Evolutionary conservation across 176 grass and related monocot species (phyloP).

Genomic region (Oropetium thomaeum): DNA sequence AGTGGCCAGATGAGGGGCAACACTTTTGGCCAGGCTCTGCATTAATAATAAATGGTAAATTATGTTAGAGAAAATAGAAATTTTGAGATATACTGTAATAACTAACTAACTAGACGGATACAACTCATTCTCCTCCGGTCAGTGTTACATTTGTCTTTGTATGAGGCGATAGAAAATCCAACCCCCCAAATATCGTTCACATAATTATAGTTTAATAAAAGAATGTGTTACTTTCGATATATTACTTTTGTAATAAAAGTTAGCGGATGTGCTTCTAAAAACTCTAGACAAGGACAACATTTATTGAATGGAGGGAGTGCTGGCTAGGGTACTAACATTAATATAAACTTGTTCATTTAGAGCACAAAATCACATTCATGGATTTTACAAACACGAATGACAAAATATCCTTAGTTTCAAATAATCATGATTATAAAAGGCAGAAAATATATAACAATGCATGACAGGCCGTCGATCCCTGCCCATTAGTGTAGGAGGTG

Average conservation of each 20-base stretch:
- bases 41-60: neutral
- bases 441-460: too few relatives aligned
- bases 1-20: neutral
- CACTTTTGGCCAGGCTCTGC: neutral
- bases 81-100: neutral
- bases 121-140: neutral
- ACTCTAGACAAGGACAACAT: too few relatives aligned
- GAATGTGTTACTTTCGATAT: neutral
- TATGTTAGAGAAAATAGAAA: neutral
- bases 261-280: neutral
- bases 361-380: too few relatives aligned
- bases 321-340: too few relatives aligned
- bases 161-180: neutral
- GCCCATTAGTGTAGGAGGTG: too few relatives aligned
- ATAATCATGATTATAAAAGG: too few relatives aligned
- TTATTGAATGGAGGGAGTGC: too few relatives aligned
- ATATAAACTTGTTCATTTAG: too few relatives aligned
- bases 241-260: neutral
- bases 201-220: neutral
- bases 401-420: too few relatives aligned
- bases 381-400: too few relatives aligned
- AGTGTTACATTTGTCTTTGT: neutral
- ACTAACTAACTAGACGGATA: neutral
- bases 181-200: neutral
- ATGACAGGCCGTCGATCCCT: too few relatives aligned